Percentiles rank a stretch among this genome's conserved stretches.
Conservation (phyloP, 495 filamentous ascomycete species). For the Penicillium lividum region DNA sequence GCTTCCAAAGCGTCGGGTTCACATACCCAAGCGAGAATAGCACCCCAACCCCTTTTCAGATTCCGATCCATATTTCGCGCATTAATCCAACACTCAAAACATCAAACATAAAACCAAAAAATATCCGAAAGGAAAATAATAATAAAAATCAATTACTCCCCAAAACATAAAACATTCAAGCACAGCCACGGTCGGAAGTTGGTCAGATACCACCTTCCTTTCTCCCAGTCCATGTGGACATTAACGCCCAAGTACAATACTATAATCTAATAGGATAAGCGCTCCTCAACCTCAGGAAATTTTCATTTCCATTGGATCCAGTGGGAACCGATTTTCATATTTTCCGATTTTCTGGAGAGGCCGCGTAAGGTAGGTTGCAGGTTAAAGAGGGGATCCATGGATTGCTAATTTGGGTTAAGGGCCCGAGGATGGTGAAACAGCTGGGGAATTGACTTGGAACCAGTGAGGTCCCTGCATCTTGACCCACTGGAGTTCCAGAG, state of each 20-base stretch:
- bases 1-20: no score
- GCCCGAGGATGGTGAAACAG: constrained; percentile 43
- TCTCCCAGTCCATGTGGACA: neutral
- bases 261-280: neutral
- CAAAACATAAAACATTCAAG: neutral
- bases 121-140: neutral
- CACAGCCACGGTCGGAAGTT: constrained; percentile 15
- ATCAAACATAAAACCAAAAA: neutral
- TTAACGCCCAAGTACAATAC: no score
- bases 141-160: neutral
- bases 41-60: no score
- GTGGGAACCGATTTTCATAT: neutral
- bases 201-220: constrained; percentile 27
- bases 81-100: no score
- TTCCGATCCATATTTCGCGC: no score
- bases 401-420: constrained; percentile 34
- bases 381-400: constrained; percentile 24
- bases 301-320: neutral
- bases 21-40: no score
- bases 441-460: constrained; percentile 13
- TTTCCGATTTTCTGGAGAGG: constrained; percentile 13
- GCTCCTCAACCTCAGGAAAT: neutral
- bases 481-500: constrained; percentile 12
- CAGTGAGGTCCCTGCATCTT: constrained; percentile 28
- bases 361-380: constrained; percentile 40